A percentile compares a stretch with the other conserved stretches of the same genome.
These are phyloP conservation scores for Yamadazyma buinensis DNA, from an alignment of 1,139 yeast species.

Conservation along the genomic window DNA sequence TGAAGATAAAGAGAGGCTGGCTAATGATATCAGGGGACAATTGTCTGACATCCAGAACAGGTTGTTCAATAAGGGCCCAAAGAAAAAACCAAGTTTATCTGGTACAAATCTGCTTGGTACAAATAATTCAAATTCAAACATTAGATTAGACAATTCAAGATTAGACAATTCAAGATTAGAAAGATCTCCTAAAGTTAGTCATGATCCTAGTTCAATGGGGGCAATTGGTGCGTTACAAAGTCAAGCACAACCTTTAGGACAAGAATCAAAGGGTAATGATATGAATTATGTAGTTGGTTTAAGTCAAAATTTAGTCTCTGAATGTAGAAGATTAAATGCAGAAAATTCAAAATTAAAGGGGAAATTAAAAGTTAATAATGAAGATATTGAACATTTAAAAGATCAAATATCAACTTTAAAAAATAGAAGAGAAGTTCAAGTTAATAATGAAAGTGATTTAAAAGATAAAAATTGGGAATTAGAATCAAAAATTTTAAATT, in stretches of 20 bases:
- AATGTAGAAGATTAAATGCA: slow-evolving; percentile 74
- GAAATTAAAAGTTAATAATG: slow-evolving; percentile 38
- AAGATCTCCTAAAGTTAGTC: slow-evolving; percentile 3
- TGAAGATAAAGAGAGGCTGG: slow-evolving; percentile 15
- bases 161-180: slow-evolving; percentile 6
- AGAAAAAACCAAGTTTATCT: slow-evolving; percentile 9
- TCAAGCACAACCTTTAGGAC: slow-evolving; percentile 33
- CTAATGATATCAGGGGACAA: slow-evolving; percentile 51
- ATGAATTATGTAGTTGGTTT: slow-evolving; percentile 79
- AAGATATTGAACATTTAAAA: slow-evolving; percentile 35
- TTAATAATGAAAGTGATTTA: slow-evolving; percentile 41
- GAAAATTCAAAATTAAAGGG: slow-evolving; percentile 56
- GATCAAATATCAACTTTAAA: slow-evolving; percentile 35
- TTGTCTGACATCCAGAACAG: slow-evolving; percentile 58
- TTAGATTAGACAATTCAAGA: slow-evolving; percentile 3
- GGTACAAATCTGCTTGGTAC: slow-evolving; percentile 6
- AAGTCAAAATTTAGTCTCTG: slow-evolving; percentile 72
- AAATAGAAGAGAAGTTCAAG: slow-evolving; percentile 28
- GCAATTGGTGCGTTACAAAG: slow-evolving; percentile 24
- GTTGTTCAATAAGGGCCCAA: slow-evolving; percentile 29
- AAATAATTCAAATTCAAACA: background rate
- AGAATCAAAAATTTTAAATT: slow-evolving; percentile 52
- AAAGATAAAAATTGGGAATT: slow-evolving; percentile 81
- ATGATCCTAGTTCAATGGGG: background rate
- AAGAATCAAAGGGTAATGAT: slow-evolving; percentile 55